Conservation (phyloP, 116 monocot species). For the Phalaenopsis hybrid region DNA sequence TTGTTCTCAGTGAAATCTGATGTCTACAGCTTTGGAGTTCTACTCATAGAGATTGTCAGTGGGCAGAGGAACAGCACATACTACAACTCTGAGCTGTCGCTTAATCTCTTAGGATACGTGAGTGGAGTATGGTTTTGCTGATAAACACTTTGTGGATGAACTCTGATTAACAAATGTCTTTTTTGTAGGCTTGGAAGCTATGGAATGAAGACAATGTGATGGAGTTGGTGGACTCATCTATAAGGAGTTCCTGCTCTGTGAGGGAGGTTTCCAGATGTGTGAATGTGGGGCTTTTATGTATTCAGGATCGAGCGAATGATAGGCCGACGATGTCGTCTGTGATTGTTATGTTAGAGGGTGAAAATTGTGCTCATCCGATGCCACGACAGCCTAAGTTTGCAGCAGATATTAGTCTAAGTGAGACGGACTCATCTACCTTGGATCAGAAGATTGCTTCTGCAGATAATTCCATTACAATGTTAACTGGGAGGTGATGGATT, state of each 20-base stretch:
- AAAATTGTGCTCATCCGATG: not conserved
- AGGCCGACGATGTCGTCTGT: conserved; percentile 28
- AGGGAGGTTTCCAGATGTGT: conserved; percentile 26
- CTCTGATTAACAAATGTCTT: not conserved
- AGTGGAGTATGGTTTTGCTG: not conserved
- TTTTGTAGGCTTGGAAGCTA: conserved; percentile 16
- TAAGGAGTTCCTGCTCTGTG: not conserved
- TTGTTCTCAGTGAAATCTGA: conserved; percentile 58
- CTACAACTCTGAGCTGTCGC: conserved; percentile 15
- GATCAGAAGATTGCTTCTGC: not conserved
- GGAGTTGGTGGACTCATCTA: conserved; percentile 8
- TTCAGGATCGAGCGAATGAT: conserved; percentile 29
- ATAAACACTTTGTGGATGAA: not conserved
- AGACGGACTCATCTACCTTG: not conserved
- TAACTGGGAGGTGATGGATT: conserved; percentile 9
- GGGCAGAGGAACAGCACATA: conserved; percentile 31
- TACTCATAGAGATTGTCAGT: conserved; percentile 43
- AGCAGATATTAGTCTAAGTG: conserved; percentile 2
- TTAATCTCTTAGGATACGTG: conserved; percentile 33
- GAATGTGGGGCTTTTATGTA: conserved; percentile 23
- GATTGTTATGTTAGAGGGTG: conserved; percentile 25
- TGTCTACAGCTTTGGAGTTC: conserved; percentile 54
- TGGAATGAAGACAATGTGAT: conserved; percentile 16
- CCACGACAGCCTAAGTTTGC: conserved; percentile 26
- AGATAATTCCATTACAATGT: not conserved